Base-by-base conservation (phyloP, 2,329 filamentous ascomycete genomes). In the Cryphonectria carpinicola region DNA sequence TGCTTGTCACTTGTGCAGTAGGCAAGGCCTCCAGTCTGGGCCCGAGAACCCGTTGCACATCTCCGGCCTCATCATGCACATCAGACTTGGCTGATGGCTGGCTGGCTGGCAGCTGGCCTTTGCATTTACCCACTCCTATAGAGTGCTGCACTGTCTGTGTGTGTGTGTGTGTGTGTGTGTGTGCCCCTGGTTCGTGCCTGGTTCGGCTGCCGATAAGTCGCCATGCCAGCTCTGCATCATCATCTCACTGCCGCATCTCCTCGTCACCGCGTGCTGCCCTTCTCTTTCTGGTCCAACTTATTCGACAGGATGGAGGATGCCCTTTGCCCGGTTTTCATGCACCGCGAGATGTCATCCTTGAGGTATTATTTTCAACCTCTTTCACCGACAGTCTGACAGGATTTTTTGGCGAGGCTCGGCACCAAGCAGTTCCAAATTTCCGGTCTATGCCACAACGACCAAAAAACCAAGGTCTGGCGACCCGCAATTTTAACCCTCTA, bases 1-100 rank as follows among this genome's bases (percentile, higher is more conserved):
- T 64, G 66, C 56, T 43, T 71, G 63, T 68, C 70, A 71, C 41
- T 66, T 41, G 49, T 60, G 70, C 64, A 46, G 62, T 62, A 14
- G 35, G 28, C 58, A 62, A 62, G 32, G 66, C 54, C 28, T 43
- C 65, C 54, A 11, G 32, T 13, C 14, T 39, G 13, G 39, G 28
- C 25, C 28, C n/a, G n/a, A 19, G 10, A 52, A 28, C 22, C 49
- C 37, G 41, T 32, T 41, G 7, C 17, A 32, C 68, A 62, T 56
- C 54, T 58, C 54, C 25, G 52, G 52, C 10, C 10, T 28, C 25
- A 25, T 56, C 52, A 64, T 64, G 61, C 41, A 64, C 62, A 65
- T n/a, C 46, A 35, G 25, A 56, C n/a, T 28, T 56, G 46, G 46
- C 46, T n/a, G 46, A 17, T 49, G 43, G 46, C 46, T 32, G 54